Base-by-base conservation (phyloP, 768 basidiomycete species). In the Pleurotus tuber-regium region DNA sequence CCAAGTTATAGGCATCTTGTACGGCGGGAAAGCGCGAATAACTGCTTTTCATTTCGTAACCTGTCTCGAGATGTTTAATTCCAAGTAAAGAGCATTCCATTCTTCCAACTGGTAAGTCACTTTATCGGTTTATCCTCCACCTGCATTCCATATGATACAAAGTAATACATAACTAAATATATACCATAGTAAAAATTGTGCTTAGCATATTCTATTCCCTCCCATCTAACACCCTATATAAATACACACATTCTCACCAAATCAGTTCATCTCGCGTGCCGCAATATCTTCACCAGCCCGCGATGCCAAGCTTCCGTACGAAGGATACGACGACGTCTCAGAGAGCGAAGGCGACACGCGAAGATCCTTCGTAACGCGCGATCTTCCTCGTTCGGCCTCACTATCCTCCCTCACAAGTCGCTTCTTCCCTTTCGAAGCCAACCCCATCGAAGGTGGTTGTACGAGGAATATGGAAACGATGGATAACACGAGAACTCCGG, bases 301-400 rank as follows among this genome's bases (percentile, higher is more conserved):
- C 7, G n/a, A 9, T 16, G 12, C 31, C n/a, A 23, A 5, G 29
- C 18, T 49, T 4, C 47, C 47, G 24, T 33, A 50, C 25, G 39
- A 38, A n/a, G 49, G 18, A 9, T 23, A 28, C 28, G 23, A 28
- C 6, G 29, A 14, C 16, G 28, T 19, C 29, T 21, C 46, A 14
- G 25, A 29, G 7, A 29, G 19, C 3, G 46, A 44, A 14, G 26
- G 25, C 30, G 62, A 33, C 25, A 47, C 23, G 29, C 39, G 49
- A 24, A 57, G 43, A 60, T 82, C 77, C 61, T 82, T 82, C 56
- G 75, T 75, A 8, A 63, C 65, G 35, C 76, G 60, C 33, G 78
- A 77, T 50, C 79, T 57, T 4, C 79, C 79, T 42, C 79, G 63
- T 56, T 70, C 71, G 19, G 62, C 61, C 29, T 70, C 70, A 40